phyloP scores from a whole-genome alignment of 768 basidiomycete species.

The Botryobasidium botryosum region DNA sequence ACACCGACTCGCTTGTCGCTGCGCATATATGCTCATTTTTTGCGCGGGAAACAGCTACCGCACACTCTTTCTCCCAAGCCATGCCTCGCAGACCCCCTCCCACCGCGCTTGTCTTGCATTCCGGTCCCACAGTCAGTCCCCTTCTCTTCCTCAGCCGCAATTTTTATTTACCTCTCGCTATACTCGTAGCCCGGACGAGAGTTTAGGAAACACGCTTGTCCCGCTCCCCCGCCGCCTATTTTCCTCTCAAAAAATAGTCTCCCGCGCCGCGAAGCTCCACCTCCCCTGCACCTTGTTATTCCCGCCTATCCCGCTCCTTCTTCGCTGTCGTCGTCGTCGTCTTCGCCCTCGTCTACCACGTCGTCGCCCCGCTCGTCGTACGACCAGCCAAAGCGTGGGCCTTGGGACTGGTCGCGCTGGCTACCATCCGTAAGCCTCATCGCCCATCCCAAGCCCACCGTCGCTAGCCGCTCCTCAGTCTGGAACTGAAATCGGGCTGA shows the following conservation, averaged over 20 bases:
- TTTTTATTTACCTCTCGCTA: neutral
- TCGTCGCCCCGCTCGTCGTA: no score
- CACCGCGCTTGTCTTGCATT: neutral
- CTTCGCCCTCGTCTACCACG: neutral
- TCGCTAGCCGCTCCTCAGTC: no score
- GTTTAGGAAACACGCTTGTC: neutral
- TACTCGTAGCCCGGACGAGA: neutral
- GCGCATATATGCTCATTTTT: no score
- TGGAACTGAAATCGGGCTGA: no score
- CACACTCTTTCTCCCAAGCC: neutral
- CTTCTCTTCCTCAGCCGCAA: neutral
- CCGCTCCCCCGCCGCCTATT: neutral
- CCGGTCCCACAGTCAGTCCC: neutral
- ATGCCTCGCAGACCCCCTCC: neutral
- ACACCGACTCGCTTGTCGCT: no score
- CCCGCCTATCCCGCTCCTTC: neutral
- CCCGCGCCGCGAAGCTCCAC: neutral
- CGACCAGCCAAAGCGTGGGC: no score
- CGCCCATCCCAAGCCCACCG: no score
- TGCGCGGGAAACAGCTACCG: no score
- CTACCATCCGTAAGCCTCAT: no score
- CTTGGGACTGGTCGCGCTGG: no score
- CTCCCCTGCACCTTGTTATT: neutral
- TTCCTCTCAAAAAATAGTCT: neutral
- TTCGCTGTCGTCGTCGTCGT: neutral